Percentiles rank a stretch among this genome's conserved stretches.
These are phyloP conservation scores for Murraya paniculata DNA, from an alignment of 345 rosid species.

Conservation along the genomic window DNA sequence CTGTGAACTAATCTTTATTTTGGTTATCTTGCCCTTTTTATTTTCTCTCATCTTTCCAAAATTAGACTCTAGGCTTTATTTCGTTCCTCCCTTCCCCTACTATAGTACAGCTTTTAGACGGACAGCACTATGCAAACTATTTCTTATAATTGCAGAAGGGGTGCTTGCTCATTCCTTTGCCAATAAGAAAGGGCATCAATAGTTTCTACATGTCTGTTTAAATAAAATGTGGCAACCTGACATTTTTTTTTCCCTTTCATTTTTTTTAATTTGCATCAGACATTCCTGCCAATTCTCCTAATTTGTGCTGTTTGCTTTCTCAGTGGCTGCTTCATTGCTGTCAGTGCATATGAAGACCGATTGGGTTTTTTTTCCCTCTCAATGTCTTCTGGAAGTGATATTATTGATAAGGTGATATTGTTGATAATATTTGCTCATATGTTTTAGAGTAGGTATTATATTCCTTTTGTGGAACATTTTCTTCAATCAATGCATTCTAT, in stretches of 20 bases:
- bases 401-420: conserved; percentile 72
- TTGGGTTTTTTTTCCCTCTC: conserved; percentile 84
- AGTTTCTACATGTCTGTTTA: background rate
- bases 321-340: conserved; percentile 84
- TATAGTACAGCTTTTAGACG: background rate
- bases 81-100: background rate
- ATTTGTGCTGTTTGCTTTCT: conserved; percentile 17
- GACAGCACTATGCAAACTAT: background rate
- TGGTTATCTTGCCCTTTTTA: background rate
- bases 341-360: conserved; percentile 78
- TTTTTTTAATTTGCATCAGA: background rate
- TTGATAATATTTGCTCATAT: conserved; percentile 51
- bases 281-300: conserved; percentile 1
- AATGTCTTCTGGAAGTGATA: conserved; percentile 52
- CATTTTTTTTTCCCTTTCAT: background rate
- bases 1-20: background rate
- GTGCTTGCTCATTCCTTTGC: background rate
- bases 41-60: background rate
- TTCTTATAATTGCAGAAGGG: background rate
- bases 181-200: background rate
- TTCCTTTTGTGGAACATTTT: background rate
- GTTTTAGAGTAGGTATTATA: conserved; percentile 11
- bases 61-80: background rate
- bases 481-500: background rate
- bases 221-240: background rate